Evolutionary conservation across 2,329 filamentous ascomycete genomes (phyloP), one percentile per base, ranked within the genome.

Genomic region (Ceratocystis destructans): DNA sequence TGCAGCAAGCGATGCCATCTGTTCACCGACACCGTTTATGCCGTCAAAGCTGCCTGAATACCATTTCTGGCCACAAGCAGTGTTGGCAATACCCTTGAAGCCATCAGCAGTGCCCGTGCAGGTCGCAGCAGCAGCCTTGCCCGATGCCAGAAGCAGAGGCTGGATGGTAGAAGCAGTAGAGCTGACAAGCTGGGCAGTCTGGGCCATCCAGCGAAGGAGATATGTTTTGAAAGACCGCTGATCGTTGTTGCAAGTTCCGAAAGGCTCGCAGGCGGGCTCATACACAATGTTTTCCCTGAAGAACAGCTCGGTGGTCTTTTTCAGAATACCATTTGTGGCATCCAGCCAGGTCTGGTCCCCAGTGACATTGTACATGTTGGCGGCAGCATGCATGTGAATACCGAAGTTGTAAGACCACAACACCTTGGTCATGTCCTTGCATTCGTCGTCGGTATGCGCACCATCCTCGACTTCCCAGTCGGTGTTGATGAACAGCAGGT

Each of bases 161-260:
- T 77, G 76, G 69, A 87, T 80, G 3, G 72, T 74, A 62, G 78
- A 74, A 68, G 75, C 76, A 1, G 79, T 82, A 69, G 79, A 77
- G 0, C 84, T 81, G 1, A 80, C 83, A 71, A 86, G 73, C 72
- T 82, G 79, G 5, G 79, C 75, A 1, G 82, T 80, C 20, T 76
- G 77, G 0, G 83, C 79, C 72, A 87, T 75, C 83, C 86, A 91
- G 57, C 88, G 85, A 31, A 83, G 76, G 31, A 90, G 78, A 73
- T 89, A 90, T 10, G 86, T 87, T 76, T 91, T 91, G 83, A 90
- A 91, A 61, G 81, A 84, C 71, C 82, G 81, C 76, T 90, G 87
- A 73, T 91, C 87, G 69, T 79, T 79, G 76, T 89, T 83, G 79
- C 88, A 92, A 31, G 77, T 78, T 66, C 76, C 75, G 67, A 74